Evolutionary conservation across 305 asterid genomes (phyloP), one percentile per base, ranked within the genome.

Genomic region (Nicotiana rustica): DNA sequence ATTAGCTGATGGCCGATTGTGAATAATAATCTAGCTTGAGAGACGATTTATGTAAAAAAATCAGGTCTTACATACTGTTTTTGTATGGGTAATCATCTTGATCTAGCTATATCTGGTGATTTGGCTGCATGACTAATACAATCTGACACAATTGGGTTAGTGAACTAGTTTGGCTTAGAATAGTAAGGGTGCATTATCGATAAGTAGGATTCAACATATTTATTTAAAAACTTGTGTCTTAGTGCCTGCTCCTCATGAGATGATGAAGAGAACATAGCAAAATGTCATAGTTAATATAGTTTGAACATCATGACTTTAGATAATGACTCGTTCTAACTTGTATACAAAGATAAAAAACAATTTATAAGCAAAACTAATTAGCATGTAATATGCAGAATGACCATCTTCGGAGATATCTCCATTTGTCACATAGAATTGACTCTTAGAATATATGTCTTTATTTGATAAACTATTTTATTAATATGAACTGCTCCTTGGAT

Each of bases 141-240:
- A 55, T n/a, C 76, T 67, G 76, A 67, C 76, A 35, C 15, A 9
- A 38, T 4, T 38, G 33, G 56, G 17, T 69, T 69, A 69, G 9
- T 69, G 33, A 38, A 69, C 15, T 69, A 69, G 77, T 69, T 69
- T 69, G 57, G 52, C 77, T 38, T 4, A 69, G 19, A 35, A 70
- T 17, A 70, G 14, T 70, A 41, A 70, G 10, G 59, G 13, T 69
- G 59, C 36, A 70, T 70, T 69, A 41, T 25, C 35, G 21, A 70
- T 70, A 44, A 44, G 59, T 29, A 44, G 15, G 36, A n/a, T 41
- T 36, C 38, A 19, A 44, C 17, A 70, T 44, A 64, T 64, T 10
- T 64, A 21, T 64, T 1, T 25, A 10, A 69, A n/a, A 38, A 38
- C 29, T 17, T 67, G 33, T 38, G 49, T 18, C 38, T 69, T 69